Evolutionary conservation across 345 rosid species (phyloP), one percentile per base, ranked within the genome.

Genomic region (Mallotus nudiflorus): DNA sequence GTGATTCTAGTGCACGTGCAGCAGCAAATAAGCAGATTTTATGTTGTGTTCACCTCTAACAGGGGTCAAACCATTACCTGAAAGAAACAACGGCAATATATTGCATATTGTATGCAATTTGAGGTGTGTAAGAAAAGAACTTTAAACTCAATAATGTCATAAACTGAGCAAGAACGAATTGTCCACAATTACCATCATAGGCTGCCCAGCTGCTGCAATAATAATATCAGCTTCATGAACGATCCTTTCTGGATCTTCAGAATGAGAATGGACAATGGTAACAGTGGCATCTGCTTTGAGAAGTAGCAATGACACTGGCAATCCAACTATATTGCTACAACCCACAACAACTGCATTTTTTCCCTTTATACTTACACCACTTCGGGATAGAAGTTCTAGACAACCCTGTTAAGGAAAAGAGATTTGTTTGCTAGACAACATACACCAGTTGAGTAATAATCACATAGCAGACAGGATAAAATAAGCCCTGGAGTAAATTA

Each of bases 221-320:
- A 94, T 58, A 12, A 94, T 91, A 81, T 94, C 98, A 69, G 98
- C 98, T 83, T 87, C 95, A 22, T 83, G 83, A 61, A 91, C 73
- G 75, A 89, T 73, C 20, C 65, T 71, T 79, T 86, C 97, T 20
- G 87, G 94, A 72, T 90, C 80, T n/a, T 62, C 80, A 15, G 98
- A 69, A 70, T 66, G 82, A 12, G 97, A 94, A 81, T 91, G 98
- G 66, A 90, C 98, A 15, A 73, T 69, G 14, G 88, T 82, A 37
- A 94, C 95, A 5, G 97, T 91, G 58, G 98, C 97, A 88, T 91
- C 98, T 9, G 95, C 97, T 80, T 91, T 94, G 58, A 91, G 88
- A 78, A 94, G 84, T 61, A 91, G 78, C 72, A 94, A 78, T 7
- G 96, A 91, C 81, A 90, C 95, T 1, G 97, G 98, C 72, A 91